Evolutionary conservation across 176 grass and related monocot genomes (phyloP).

Genomic region (Poa pratensis): DNA sequence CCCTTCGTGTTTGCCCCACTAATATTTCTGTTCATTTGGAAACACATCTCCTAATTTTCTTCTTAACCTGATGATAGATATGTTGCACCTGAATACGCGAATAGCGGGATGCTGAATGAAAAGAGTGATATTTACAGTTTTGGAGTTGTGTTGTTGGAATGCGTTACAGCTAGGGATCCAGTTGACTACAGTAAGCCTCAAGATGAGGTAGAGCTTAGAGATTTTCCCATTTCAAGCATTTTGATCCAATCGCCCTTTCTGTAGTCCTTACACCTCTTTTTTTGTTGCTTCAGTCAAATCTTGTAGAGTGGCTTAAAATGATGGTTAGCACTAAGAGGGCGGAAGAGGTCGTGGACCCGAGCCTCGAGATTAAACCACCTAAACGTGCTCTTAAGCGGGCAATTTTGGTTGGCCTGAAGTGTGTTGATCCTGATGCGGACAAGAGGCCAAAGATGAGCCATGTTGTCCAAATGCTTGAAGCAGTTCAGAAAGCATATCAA

Average conservation of each 20-base stretch:
- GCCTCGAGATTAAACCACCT: constrained; percentile 66
- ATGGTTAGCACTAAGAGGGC: constrained; percentile 79
- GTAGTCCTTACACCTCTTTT: constrained; percentile 25
- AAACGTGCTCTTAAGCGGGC: constrained; percentile 82
- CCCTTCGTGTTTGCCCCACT: not conserved
- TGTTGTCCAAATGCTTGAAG: constrained; percentile 92
- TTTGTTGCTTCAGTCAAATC: constrained; percentile 66
- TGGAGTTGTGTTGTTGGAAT: constrained; percentile 91
- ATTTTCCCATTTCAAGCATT: constrained; percentile 26
- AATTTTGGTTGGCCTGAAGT: constrained; percentile 86
- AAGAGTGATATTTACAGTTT: constrained; percentile 99
- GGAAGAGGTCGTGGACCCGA: constrained; percentile 86
- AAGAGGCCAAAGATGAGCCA: constrained; percentile 99
- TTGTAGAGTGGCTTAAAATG: constrained; percentile 95
- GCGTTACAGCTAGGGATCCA: constrained; percentile 82
- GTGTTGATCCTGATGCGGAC: constrained; percentile 88
- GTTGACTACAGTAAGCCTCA: constrained; percentile 81
- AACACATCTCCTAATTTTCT: constrained; percentile 38
- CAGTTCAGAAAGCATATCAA: constrained; percentile 63
- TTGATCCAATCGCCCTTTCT: not conserved
- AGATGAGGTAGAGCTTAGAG: constrained; percentile 61
- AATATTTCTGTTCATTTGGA: constrained; percentile 21
- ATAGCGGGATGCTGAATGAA: constrained; percentile 92
- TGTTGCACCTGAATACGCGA: constrained; percentile 95
- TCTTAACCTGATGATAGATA: constrained; percentile 67